Conservation (phyloP, 2,329 filamentous ascomycete species). For the Trichoderma koningii region DNA sequence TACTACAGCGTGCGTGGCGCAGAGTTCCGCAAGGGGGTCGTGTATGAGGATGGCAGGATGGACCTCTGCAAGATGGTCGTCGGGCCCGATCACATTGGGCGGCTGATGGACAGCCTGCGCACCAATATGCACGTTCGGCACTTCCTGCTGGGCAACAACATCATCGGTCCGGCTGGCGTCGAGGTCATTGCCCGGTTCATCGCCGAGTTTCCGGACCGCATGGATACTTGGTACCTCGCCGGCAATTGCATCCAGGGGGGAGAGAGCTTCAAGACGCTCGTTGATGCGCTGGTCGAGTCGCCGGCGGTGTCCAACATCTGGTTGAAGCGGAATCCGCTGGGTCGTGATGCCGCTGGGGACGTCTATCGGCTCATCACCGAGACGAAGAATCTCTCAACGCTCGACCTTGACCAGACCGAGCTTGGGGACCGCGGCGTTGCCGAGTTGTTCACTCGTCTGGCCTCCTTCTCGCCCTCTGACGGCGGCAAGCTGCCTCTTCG, state of each 20-base stretch:
- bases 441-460: conserved; percentile 46
- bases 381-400: conserved; percentile 47
- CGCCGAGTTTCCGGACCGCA: conserved; percentile 47
- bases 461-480: conserved; percentile 36
- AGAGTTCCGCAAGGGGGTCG: conserved; percentile 44
- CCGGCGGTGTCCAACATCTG: conserved; percentile 52
- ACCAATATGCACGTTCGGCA: conserved; percentile 52
- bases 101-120: conserved; percentile 52
- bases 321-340: conserved; percentile 57
- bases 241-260: conserved; percentile 54
- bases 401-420: conserved; percentile 57
- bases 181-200: conserved; percentile 50
- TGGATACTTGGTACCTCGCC: conserved; percentile 59
- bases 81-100: conserved; percentile 52
- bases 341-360: conserved; percentile 42
- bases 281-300: conserved; percentile 48
- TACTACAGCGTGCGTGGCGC: conserved; percentile 41
- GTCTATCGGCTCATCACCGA: conserved; percentile 49
- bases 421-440: conserved; percentile 51
- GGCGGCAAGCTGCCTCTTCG: conserved; percentile 38
- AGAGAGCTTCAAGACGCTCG: conserved; percentile 45
- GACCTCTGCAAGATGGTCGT: conserved; percentile 60
- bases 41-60: conserved; percentile 56
- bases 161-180: conserved; percentile 53
- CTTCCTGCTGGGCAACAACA: conserved; percentile 58